Evolutionary conservation across 2,329 filamentous ascomycete genomes (phyloP), one percentile per base, ranked within the genome.

Genomic region (Aulographum hederae): DNA sequence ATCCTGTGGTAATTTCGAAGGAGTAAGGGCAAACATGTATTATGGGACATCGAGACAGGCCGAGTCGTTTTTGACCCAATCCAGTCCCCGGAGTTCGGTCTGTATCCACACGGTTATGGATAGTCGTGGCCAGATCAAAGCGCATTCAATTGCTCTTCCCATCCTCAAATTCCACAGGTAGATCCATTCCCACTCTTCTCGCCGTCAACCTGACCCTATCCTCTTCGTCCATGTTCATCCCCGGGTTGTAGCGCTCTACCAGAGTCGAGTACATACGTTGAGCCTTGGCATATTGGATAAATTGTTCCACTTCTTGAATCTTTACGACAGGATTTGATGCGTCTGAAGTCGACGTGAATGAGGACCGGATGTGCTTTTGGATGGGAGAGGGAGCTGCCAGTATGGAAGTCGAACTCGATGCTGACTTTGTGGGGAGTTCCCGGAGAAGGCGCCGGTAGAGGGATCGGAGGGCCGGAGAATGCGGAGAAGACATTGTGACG

Each of bases 231-330:
- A 93, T 80, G 41, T 71, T 69, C 72, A 91, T 81, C 13, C 85
- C 84, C 0, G 84, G 84, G 53, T 95, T 95, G 57, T 98, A 95
- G 43, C 85, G 67, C 56, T 94, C 85, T 23, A 95, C 53, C 27
- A 95, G 58, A 12, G 71, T 75, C 17, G 71, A 67, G 52, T 95
- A 94, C 49, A 70, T 69, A 32, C 85, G 65, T 60, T 98, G 89
- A n/a, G 85, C 76, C 43, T 71, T 70, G 14, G 89, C 65, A 50
- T 93, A 95, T 35, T 72, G 67, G 17, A 84, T 56, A 41, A 82
- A 72, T 53, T 95, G 82, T 39, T 81, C 71, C n/a, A 72, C 76
- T 41, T 80, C 54, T n/a, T 56, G 47, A 17, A 38, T 30, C 34
- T 43, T 33, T 13, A 26, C 16, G 28, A 25, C 8, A 8, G 39